phyloP scores from a whole-genome alignment of 2,329 filamentous ascomycete genomes.

The Pseudogymnoascus sp. region DNA sequence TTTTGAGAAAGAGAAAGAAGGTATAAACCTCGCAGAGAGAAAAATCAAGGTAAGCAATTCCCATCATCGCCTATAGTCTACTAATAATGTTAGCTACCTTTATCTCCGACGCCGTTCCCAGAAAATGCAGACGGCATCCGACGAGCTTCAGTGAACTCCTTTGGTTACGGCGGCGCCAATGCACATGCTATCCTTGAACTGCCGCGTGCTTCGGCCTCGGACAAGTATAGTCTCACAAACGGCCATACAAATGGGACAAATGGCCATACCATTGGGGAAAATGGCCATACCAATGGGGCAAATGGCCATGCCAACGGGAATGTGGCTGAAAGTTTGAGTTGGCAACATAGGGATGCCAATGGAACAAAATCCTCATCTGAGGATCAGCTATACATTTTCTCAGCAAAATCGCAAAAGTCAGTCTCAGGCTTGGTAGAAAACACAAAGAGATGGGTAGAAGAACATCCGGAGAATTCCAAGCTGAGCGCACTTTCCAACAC shows the following conservation, averaged over 20 bases:
- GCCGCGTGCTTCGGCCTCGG: neutral
- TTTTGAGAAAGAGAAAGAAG: constrained; percentile 33
- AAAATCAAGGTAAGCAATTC: constrained; percentile 29
- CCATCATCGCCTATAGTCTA: neutral
- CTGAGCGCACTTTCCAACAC: constrained; percentile 11
- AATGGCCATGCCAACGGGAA: neutral
- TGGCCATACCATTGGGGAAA: neutral
- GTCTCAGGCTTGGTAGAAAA: constrained; percentile 12
- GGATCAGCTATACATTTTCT: neutral
- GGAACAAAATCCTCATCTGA: neutral
- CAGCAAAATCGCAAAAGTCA: constrained; percentile 8
- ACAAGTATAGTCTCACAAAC: neutral
- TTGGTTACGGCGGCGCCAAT: constrained; percentile 42
- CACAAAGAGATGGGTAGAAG: constrained; percentile 10
- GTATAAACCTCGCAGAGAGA: constrained; percentile 32
- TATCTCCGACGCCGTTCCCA: neutral
- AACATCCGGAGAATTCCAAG: neutral
- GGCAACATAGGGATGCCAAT: neutral
- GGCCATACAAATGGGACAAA: neutral
- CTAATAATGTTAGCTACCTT: constrained; percentile 5
- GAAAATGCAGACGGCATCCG: constrained; percentile 11
- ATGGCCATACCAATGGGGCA: neutral
- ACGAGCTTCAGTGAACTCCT: constrained; percentile 18
- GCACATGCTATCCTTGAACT: constrained; percentile 34
- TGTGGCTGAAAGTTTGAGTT: neutral